These are phyloP conservation scores for Ogataea methylovora DNA, from an alignment of 805 yeast species.

Conservation along the genomic window DNA sequence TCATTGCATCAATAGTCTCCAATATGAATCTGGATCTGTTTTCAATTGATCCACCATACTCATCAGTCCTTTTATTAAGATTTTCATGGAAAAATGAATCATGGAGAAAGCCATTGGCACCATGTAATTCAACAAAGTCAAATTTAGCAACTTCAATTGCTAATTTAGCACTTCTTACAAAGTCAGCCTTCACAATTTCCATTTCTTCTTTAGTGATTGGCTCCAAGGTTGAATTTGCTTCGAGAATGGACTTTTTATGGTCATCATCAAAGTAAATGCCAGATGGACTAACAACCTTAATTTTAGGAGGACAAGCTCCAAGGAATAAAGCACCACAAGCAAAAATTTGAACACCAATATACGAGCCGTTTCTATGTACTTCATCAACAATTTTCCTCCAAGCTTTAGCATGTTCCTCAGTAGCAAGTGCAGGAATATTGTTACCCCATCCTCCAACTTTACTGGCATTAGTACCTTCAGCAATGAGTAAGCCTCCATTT, in stretches of 20 bases:
- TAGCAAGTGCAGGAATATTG: conserved; percentile 43
- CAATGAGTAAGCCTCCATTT: conserved; percentile 43
- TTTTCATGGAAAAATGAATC: conserved; percentile 24
- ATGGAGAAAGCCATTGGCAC: conserved; percentile 26
- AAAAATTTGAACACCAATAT: conserved; percentile 42
- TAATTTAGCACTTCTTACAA: conserved; percentile 34
- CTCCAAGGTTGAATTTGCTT: conserved; percentile 36
- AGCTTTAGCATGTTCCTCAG: conserved; percentile 36
- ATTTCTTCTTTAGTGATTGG: conserved; percentile 33
- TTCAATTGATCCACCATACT: conserved; percentile 31
- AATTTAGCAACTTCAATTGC: conserved; percentile 26
- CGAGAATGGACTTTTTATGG: conserved; percentile 26
- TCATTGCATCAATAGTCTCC: conserved; percentile 40
- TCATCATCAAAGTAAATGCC: conserved; percentile 28
- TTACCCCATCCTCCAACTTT: conserved; percentile 33
- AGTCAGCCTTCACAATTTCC: conserved; percentile 33
- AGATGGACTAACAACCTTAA: conserved; percentile 30
- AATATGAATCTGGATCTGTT: conserved; percentile 28
- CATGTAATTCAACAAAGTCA: conserved; percentile 27
- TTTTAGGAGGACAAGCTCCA: conserved; percentile 12
- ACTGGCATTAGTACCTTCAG: conserved; percentile 53
- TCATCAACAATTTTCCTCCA: conserved; percentile 41
- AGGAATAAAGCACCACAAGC: conserved; percentile 30
- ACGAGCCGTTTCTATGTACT: conserved; percentile 42
- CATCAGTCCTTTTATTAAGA: conserved; percentile 25